Evolutionary conservation across 139 green algal genomes (phyloP).

Genomic region (Micractinium conductrix): DNA sequence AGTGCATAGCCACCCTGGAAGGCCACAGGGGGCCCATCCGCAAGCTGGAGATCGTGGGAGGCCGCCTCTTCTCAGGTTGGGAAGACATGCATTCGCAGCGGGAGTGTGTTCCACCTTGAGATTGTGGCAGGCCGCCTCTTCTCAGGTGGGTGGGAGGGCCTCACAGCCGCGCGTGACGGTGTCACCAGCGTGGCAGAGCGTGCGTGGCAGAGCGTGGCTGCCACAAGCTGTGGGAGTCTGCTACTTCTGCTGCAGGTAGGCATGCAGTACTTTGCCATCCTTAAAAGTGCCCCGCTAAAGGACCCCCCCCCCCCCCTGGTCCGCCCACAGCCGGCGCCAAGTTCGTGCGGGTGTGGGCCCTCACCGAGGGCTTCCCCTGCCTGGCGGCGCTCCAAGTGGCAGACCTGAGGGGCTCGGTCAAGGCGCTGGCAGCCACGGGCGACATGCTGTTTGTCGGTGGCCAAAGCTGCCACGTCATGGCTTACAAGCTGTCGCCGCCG

Average conservation of each 20-base stretch:
- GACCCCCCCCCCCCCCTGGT: background rate
- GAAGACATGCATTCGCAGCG: no score
- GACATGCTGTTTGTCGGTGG: conserved; percentile 58
- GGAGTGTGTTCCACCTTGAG: conserved; percentile 66
- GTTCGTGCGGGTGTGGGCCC: conserved; percentile 54
- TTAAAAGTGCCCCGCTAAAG: background rate
- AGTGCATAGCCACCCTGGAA: conserved; percentile 53
- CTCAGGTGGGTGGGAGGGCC: conserved; percentile 19
- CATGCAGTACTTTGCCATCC: no score
- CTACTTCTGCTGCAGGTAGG: no score
- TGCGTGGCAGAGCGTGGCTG: no score
- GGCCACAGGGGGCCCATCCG: conserved; percentile 82
- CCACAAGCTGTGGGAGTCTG: no score
- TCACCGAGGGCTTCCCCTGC: conserved; percentile 39
- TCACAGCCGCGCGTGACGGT: background rate
- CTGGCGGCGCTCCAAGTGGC: conserved; percentile 39
- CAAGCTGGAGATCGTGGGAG: conserved; percentile 31
- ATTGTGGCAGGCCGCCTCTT: conserved; percentile 19
- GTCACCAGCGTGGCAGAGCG: no score
- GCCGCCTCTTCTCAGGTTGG: conserved; percentile 18
- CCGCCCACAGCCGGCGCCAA: conserved; percentile 63
- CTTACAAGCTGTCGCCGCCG: background rate
- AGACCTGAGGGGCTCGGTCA: conserved; percentile 43
- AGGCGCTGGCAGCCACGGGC: conserved; percentile 36
- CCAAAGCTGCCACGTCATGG: conserved; percentile 37